Conservation (phyloP, 2,329 filamentous ascomycete species). For the Aureobasidium melanogenum region DNA sequence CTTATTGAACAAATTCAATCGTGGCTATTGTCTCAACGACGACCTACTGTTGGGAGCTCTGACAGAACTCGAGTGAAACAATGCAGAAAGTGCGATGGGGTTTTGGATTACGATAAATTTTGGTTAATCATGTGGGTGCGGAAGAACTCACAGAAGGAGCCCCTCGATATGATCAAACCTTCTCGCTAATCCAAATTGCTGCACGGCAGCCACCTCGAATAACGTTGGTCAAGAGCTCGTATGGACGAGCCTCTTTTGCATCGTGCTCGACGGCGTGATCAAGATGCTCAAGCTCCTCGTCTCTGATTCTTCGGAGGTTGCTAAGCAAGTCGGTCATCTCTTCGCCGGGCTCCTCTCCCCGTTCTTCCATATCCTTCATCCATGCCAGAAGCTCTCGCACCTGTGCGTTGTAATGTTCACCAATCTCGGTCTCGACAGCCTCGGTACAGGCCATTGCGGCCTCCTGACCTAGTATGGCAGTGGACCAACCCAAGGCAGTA, state of each 20-base stretch:
- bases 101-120: background rate
- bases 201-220: slow-evolving; percentile 85
- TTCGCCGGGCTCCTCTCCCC: slow-evolving; percentile 70
- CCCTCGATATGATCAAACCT: slow-evolving; percentile 40
- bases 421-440: slow-evolving; percentile 96
- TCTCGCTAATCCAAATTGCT: slow-evolving; percentile 86
- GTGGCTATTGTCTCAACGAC: background rate
- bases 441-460: slow-evolving; percentile 98
- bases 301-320: slow-evolving; percentile 73
- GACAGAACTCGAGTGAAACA: background rate
- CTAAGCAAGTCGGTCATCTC: slow-evolving; percentile 66
- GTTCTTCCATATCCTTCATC: slow-evolving; percentile 63
- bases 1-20: background rate
- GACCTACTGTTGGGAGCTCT: background rate
- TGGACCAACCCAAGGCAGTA: slow-evolving; percentile 77
- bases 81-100: background rate
- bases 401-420: slow-evolving; percentile 89
- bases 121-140: background rate
- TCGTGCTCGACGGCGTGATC: slow-evolving; percentile 93
- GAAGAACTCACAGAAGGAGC: background rate
- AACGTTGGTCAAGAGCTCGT: slow-evolving; percentile 77
- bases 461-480: slow-evolving; percentile 79
- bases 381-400: slow-evolving; percentile 75
- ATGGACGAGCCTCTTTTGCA: slow-evolving; percentile 78
- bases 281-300: slow-evolving; percentile 94